A percentile compares a stretch with the other conserved stretches of the same genome.
phyloP scores from a whole-genome alignment of 345 rosid species.

The Aquilaria malaccensis region DNA sequence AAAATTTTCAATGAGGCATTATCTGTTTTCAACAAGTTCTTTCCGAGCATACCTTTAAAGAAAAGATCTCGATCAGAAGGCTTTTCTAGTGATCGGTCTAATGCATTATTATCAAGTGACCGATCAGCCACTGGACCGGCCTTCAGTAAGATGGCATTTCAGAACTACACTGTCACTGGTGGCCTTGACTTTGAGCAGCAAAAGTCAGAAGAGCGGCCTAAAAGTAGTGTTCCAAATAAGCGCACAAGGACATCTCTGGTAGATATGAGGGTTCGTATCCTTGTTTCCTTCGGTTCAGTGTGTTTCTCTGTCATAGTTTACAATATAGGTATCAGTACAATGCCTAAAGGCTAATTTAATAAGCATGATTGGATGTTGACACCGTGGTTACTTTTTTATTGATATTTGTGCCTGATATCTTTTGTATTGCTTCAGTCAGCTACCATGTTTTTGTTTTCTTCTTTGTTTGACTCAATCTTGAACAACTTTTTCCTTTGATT shows the following conservation, averaged over 20 bases:
- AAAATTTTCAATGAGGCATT: slow-evolving; percentile 76
- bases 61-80: slow-evolving; percentile 82
- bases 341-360: too few relatives aligned
- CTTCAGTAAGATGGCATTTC: slow-evolving; percentile 68
- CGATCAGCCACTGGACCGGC: slow-evolving; percentile 47
- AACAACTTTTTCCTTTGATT: too few relatives aligned
- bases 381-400: too few relatives aligned
- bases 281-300: background rate
- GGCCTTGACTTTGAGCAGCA: slow-evolving; percentile 71
- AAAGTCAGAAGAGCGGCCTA: slow-evolving; percentile 68
- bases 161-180: slow-evolving; percentile 45
- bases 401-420: too few relatives aligned
- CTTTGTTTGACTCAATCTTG: too few relatives aligned
- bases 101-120: slow-evolving; percentile 46
- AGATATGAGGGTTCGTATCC: slow-evolving; percentile 52
- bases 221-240: slow-evolving; percentile 64
- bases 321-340: too few relatives aligned
- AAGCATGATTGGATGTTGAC: too few relatives aligned
- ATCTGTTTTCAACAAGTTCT: slow-evolving; percentile 68
- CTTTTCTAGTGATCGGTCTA: slow-evolving; percentile 50
- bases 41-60: slow-evolving; percentile 67
- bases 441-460: too few relatives aligned
- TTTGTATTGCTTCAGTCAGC: too few relatives aligned
- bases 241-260: slow-evolving; percentile 91
- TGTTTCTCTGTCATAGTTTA: too few relatives aligned